Evolutionary conservation across 2,329 filamentous ascomycete species (phyloP), one percentile per base, ranked within the genome.

Genomic region (Neofusicoccum kwambonambiense): DNA sequence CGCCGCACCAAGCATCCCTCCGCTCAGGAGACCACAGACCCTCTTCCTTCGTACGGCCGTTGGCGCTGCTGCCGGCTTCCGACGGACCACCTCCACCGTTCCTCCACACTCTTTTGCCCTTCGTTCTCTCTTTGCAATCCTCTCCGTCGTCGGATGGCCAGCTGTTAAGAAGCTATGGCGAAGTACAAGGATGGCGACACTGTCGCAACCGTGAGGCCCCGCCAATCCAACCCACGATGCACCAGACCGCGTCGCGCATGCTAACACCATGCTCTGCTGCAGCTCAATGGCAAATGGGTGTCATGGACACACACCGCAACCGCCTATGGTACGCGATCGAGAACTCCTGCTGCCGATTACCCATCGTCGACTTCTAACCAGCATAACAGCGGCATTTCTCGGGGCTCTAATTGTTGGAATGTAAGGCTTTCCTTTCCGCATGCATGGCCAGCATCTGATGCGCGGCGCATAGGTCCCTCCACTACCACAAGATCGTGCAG

Each of bases 401-500:
- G 92, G 92, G 75, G 94, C 94, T 66, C 83, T 98, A 69, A 77
- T 94, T 64, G 88, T 96, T 67, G 94, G 94, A 75, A 68, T 81
- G 77, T 81, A 75, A 45, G 60, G 41, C 13, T 1, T 15, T 2
- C 17, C 37, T 31, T 31, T 4, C 17, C 11, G 39, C 5, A 15
- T n/a, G 3, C 1, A 35, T 17, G 7, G 13, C 11, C 4, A 5
- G 13, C 7, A 19, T 35, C 62, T 63, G 49, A 63, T 37, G 19
- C 13, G 17, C 45, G 19, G 15, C n/a, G 1, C 9, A 31, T 69
- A 82, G 89, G 64, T 85, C 83, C 64, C 85, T 99, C 56, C 95
- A 99, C 80, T 98, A 95, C 81, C 87, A 90, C 75, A 99, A 99
- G 82, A 99, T 99, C 71, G 95, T 99, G 64, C 84, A 97, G 79